Evolutionary conservation across 768 basidiomycete species (phyloP), one percentile per base, ranked within the genome.

Genomic region (Lactarius psammicola): DNA sequence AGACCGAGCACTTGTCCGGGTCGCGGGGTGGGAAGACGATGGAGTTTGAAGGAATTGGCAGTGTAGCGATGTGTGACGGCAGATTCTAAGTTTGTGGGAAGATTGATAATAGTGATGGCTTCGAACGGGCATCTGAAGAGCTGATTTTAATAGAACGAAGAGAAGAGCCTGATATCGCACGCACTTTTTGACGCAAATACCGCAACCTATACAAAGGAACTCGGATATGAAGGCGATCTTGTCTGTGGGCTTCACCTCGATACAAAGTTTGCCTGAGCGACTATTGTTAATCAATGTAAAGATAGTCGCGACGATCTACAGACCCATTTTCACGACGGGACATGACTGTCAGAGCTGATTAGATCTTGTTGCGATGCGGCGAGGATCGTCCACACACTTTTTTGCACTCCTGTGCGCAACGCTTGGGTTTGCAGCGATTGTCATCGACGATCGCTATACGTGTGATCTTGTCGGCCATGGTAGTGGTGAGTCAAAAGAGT

Each of bases 121-220:
- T 99, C 97, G 74, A 99, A 99, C 31, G 97, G 97, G 74, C 97
- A 99, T 79, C 96, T 98, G 46, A 42, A 56, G 11, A 18, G 10
- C 46, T 31, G 42, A 38, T 31, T 65, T 51, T 36, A 60, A n/a
- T 20, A 20, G 55, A 15, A 28, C 44, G 40, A 20, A 28, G 11
- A 56, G 28, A 51, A 64, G 13, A 46, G 33, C 18, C 30, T 5
- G 10, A 8, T 18, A 28, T 3, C 3, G 9, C 7, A 79, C 89
- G 75, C 74, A 97, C 96, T 98, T 99, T 80, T 98, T 98, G 38
- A 98, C 95, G 76, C 97, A 99, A 74, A 99, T 98, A 91, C 97
- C 97, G 78, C 97, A 99, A 72, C 97, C 97, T 67, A 99, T 99
- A 76, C 97, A 99, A 62, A 99, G 82, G 76, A 96, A 95, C 76